Conservation (phyloP, 345 rosid genomes). For the Anastatica hierochuntica region DNA sequence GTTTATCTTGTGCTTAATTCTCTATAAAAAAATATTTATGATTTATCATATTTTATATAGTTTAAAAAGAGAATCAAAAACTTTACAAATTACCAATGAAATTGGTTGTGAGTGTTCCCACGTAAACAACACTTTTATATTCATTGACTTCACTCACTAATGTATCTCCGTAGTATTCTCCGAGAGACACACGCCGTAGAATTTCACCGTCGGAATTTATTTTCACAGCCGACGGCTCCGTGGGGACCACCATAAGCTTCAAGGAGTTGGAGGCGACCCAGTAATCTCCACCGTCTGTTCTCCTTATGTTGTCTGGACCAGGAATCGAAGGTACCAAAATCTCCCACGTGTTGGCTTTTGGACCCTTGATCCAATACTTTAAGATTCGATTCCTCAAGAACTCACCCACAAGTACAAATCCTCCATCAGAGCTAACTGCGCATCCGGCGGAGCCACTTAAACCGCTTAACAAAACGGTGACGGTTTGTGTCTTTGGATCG, state of each 20-base stretch:
- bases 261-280: slow-evolving; percentile 22
- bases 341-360: slow-evolving; percentile 21
- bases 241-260: slow-evolving; percentile 21
- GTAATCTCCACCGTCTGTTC: slow-evolving; percentile 21
- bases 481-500: slow-evolving; percentile 15
- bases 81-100: slow-evolving; percentile 11
- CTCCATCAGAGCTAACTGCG: slow-evolving; percentile 24
- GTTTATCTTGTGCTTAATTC: no score
- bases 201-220: slow-evolving; percentile 15
- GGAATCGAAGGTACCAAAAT: slow-evolving; percentile 15
- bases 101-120: slow-evolving; percentile 17
- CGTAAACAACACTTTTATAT: slow-evolving; percentile 6
- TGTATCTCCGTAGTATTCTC: slow-evolving; percentile 18
- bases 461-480: slow-evolving; percentile 20
- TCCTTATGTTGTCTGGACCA: slow-evolving; percentile 21
- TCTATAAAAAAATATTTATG: background rate
- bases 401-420: slow-evolving; percentile 18
- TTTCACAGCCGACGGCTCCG: slow-evolving; percentile 20
- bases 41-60: background rate
- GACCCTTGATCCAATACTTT: slow-evolving; percentile 24
- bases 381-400: slow-evolving; percentile 16
- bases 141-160: slow-evolving; percentile 22
- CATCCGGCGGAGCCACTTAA: slow-evolving; percentile 22
- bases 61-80: background rate
- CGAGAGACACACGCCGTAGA: slow-evolving; percentile 14